A percentile compares a stretch with the other conserved stretches of the same genome.
Evolutionary conservation across 2,329 filamentous ascomycete species (phyloP).

Genomic region (Fusarium sp.): DNA sequence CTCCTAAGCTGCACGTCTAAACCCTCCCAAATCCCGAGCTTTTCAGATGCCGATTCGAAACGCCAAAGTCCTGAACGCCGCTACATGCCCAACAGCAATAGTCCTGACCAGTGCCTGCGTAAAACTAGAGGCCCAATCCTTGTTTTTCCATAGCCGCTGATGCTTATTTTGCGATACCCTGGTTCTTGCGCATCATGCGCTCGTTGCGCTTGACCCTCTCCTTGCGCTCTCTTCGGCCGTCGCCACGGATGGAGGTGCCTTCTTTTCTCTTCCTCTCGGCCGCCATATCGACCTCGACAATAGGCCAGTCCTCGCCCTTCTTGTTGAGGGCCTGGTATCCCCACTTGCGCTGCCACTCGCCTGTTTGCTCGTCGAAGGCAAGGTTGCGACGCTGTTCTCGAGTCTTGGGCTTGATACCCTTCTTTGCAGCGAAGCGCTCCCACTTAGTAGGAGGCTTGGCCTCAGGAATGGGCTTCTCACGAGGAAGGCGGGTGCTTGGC

Average conservation of each 20-base stretch:
- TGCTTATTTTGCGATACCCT: constrained; percentile 52
- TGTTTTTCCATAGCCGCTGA: constrained; percentile 14
- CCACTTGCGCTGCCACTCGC: constrained; percentile 94
- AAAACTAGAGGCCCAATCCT: constrained; percentile 8
- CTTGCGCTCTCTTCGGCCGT: constrained; percentile 71
- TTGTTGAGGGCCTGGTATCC: constrained; percentile 93
- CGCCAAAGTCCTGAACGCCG: constrained; percentile 49
- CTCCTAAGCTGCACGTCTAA: constrained; percentile 29
- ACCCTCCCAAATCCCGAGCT: constrained; percentile 31
- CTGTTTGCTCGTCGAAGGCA: constrained; percentile 83
- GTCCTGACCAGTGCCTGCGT: constrained; percentile 16
- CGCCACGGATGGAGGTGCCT: constrained; percentile 69
- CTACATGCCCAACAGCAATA: constrained; percentile 38
- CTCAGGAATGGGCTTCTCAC: constrained; percentile 90
- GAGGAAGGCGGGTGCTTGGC: constrained; percentile 77
- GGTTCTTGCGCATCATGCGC: constrained; percentile 74
- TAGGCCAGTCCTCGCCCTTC: constrained; percentile 80
- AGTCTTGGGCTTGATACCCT: constrained; percentile 92
- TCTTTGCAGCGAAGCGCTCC: constrained; percentile 96
- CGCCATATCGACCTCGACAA: constrained; percentile 90
- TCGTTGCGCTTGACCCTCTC: constrained; percentile 79
- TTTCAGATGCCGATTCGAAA: constrained; percentile 44
- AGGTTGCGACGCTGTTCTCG: constrained; percentile 79
- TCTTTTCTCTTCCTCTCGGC: constrained; percentile 72
- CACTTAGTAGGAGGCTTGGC: constrained; percentile 89